Percentiles rank a stretch among this genome's conserved stretches.
phyloP scores from a whole-genome alignment of 495 filamentous ascomycete species.

The Penicillium simplicissimum region DNA sequence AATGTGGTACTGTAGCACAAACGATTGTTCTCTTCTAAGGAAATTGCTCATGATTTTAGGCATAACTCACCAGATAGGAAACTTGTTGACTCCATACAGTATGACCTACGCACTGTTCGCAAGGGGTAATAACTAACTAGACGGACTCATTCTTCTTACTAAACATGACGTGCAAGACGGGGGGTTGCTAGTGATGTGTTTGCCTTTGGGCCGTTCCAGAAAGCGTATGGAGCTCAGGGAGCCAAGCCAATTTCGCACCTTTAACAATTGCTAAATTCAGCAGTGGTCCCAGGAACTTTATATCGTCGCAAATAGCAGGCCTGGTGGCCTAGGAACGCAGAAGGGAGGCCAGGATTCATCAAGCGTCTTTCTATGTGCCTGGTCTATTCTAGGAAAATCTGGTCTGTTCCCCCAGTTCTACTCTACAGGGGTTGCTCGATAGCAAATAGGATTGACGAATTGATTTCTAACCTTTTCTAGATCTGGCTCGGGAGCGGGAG shows the following conservation, averaged over 20 bases:
- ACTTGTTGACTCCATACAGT: not conserved
- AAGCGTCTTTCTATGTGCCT: not conserved
- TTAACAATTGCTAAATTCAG: no score
- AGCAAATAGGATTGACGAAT: not conserved
- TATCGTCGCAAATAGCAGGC: no score
- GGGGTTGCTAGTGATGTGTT: no score
- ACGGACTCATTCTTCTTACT: constrained; percentile 1
- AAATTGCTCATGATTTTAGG: not conserved
- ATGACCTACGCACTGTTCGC: not conserved
- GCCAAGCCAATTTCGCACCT: no score
- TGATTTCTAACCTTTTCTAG: not conserved
- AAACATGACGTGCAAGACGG: not conserved
- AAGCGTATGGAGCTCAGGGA: no score
- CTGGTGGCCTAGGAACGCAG: not conserved
- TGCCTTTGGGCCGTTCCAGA: no score
- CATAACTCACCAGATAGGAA: not conserved
- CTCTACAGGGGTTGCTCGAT: not conserved
- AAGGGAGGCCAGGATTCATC: not conserved
- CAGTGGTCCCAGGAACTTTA: no score
- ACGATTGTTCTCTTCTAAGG: not conserved
- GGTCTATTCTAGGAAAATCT: not conserved
- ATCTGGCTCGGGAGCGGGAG: not conserved
- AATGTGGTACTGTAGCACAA: not conserved
- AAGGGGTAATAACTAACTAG: not conserved
- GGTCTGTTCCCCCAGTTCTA: not conserved